Percentiles rank a stretch among this genome's conserved stretches.
phyloP scores from a whole-genome alignment of 2,329 filamentous ascomycete species.

The Penicillium sclerotigenum region DNA sequence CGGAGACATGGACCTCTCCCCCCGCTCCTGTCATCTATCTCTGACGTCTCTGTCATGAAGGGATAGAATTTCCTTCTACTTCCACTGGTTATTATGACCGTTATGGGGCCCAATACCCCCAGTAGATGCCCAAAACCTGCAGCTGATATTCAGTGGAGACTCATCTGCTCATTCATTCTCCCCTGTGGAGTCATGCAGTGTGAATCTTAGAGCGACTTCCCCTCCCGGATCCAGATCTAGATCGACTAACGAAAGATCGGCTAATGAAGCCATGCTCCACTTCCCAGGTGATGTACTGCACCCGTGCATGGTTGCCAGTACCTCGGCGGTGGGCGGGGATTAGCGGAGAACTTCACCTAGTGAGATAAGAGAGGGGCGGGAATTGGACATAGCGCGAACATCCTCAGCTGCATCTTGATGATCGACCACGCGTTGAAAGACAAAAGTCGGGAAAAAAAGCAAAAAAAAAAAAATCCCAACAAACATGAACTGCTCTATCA shows the following conservation, averaged over 20 bases:
- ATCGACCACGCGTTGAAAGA: constrained; percentile 9
- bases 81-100: not conserved
- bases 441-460: constrained; percentile 3
- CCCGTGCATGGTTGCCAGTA: not conserved
- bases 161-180: not conserved
- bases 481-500: not conserved
- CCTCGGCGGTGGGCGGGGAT: not conserved
- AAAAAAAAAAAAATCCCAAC: constrained; percentile 2
- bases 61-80: not conserved
- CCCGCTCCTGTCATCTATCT: not conserved
- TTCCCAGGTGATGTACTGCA: not conserved
- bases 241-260: constrained; percentile 11
- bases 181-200: not conserved
- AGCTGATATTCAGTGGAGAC: constrained; percentile 1
- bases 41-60: not conserved
- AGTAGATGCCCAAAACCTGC: constrained; percentile 3
- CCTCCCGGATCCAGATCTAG: constrained; percentile 4
- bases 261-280: constrained; percentile 7
- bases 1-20: not conserved
- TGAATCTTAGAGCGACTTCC: not conserved
- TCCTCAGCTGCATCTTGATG: constrained; percentile 14
- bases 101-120: not conserved
- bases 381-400: not conserved
- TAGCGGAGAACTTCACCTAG: not conserved
- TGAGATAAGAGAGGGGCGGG: not conserved